These are phyloP conservation scores for Rhizoctonia solani DNA, from an alignment of 1,284 basidiomycete genomes.

Conservation along the genomic window DNA sequence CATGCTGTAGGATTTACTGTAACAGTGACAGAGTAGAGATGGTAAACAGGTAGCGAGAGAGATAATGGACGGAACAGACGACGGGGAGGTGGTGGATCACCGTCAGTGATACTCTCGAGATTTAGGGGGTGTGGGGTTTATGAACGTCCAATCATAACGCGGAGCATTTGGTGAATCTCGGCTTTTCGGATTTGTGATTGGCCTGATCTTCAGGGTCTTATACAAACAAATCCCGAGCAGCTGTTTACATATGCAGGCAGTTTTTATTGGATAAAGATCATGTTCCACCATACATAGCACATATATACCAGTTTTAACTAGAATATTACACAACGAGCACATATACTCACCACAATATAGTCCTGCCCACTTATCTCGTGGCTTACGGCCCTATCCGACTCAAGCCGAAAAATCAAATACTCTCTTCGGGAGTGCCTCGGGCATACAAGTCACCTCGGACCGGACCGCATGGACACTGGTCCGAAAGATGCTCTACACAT, in stretches of 20 bases:
- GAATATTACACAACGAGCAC: neutral
- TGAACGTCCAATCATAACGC: conserved; percentile 12
- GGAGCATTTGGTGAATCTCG: conserved; percentile 18
- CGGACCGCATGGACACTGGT: neutral
- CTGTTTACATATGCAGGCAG: neutral
- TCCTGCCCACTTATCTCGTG: neutral
- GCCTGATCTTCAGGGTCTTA: neutral
- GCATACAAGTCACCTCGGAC: neutral
- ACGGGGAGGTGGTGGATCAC: neutral
- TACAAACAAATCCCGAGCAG: conserved; percentile 24
- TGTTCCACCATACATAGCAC: no score
- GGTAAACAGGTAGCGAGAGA: neutral
- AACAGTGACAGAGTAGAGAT: conserved; percentile 3
- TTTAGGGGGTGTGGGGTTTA: conserved; percentile 29
- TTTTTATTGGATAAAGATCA: neutral
- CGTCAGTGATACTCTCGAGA: conserved; percentile 4
- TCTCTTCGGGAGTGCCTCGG: neutral
- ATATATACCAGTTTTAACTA: neutral
- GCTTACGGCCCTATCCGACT: conserved; percentile 2
- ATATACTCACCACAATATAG: neutral
- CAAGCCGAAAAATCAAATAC: conserved; percentile 23
- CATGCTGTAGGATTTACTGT: conserved; percentile 27
- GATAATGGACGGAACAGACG: neutral
- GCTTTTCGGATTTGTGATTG: conserved; percentile 23
- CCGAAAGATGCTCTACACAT: neutral